Evolutionary conservation across 768 basidiomycete genomes (phyloP).

Genomic region (Termitomyces sp.): DNA sequence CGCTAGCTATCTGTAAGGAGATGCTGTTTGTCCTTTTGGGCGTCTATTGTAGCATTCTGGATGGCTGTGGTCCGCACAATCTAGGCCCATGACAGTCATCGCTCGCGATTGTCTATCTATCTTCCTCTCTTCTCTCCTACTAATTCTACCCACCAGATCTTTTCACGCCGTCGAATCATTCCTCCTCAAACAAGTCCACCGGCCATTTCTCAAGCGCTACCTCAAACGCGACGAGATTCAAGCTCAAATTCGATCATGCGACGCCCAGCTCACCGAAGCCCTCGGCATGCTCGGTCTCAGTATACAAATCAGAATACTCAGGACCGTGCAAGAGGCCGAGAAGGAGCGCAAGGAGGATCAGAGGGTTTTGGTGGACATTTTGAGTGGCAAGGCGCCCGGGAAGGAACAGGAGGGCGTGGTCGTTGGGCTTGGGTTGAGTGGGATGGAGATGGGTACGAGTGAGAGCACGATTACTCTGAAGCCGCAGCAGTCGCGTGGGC

Average conservation of each 20-base stretch:
- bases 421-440: constrained; percentile 2
- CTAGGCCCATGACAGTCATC: too few relatives aligned
- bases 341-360: constrained; percentile 25
- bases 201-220: constrained; percentile 77
- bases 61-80: too few relatives aligned
- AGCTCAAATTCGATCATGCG: constrained; percentile 44
- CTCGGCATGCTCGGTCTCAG: constrained; percentile 53
- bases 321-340: constrained; percentile 34
- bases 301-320: constrained; percentile 51
- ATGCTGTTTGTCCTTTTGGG: too few relatives aligned
- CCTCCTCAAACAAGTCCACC: constrained; percentile 50
- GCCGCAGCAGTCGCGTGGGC: background rate
- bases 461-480: background rate
- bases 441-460: background rate
- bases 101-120: too few relatives aligned
- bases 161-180: constrained; percentile 42
- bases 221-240: constrained; percentile 68
- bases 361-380: constrained; percentile 22
- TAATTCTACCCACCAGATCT: constrained; percentile 20
- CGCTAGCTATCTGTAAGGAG: too few relatives aligned
- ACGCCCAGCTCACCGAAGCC: constrained; percentile 50
- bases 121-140: too few relatives aligned
- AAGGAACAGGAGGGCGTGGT: too few relatives aligned
- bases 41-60: too few relatives aligned
- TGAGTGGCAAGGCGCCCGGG: constrained; percentile 8